These are phyloP conservation scores for Begonia loranthoides DNA, from an alignment of 306 rosid genomes.

Conservation along the genomic window DNA sequence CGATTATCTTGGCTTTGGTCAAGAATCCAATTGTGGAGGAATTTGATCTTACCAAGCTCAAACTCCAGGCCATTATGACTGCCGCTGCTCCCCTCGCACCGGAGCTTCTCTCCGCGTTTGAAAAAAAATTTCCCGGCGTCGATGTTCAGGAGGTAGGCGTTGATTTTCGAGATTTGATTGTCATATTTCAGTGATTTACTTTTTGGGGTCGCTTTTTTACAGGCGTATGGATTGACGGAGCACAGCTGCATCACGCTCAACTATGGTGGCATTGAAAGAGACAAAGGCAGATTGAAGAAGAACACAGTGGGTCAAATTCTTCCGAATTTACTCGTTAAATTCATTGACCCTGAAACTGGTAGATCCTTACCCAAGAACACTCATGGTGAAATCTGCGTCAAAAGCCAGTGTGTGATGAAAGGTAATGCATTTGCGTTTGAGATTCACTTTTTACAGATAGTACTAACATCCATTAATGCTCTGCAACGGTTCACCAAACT, in stretches of 20 bases:
- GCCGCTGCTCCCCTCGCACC: slow-evolving; percentile 98
- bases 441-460: too few relatives aligned
- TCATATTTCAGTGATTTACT: too few relatives aligned
- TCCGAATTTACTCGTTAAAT: slow-evolving; percentile 77
- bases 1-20: slow-evolving; percentile 66
- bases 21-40: slow-evolving; percentile 72
- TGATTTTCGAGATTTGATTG: neutral
- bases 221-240: slow-evolving; percentile 94
- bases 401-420: slow-evolving; percentile 88
- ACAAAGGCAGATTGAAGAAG: slow-evolving; percentile 22
- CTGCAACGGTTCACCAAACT: neutral
- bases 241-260: slow-evolving; percentile 94
- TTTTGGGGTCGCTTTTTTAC: neutral
- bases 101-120: slow-evolving; percentile 49
- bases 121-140: slow-evolving; percentile 71
- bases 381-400: slow-evolving; percentile 71
- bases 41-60: slow-evolving; percentile 67
- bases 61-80: slow-evolving; percentile 73
- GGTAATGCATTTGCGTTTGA: slow-evolving; percentile 22
- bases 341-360: slow-evolving; percentile 66
- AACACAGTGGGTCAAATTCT: slow-evolving; percentile 77
- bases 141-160: slow-evolving; percentile 54
- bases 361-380: slow-evolving; percentile 63
- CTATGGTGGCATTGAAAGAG: slow-evolving; percentile 27
- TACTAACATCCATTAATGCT: too few relatives aligned